Base-by-base conservation (phyloP, 371 early-diverging fungal species). In the Encephalitozoon romaleae region DNA sequence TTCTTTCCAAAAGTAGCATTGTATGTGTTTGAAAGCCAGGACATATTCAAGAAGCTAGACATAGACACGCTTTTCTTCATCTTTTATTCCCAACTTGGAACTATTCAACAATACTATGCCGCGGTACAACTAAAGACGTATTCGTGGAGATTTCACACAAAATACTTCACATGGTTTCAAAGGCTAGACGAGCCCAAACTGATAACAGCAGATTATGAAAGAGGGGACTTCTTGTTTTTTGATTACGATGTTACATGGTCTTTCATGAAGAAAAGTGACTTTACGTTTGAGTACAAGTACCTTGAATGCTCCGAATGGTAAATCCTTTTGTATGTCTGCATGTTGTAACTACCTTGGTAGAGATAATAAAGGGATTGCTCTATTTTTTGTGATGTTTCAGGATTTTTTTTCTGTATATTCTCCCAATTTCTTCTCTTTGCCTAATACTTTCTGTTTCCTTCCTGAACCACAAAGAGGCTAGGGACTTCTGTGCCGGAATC, bases 81-180 rank as follows among this genome's bases (percentile, higher is more conserved):
- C 74, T 98, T 98, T 85, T 98, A 98, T 85, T 93, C 91, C 84
- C 93, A 91, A 82, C 92, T 90, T 82, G 93, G 93, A 74, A 94
- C 95, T 15, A 90, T 91, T 76, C 92, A 93, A 74, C 96, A 98
- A 90, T 91, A 91, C 81, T 86, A 95, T 66, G 96, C 96, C 12
- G 95, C 95, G 15, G 87, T 90, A 66, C 95, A 94, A 81, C 85
- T 98, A 70, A 96, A 96, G 84, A 89, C 91, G 78, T 94, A 94
- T 80, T 91, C 91, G 15, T 98, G 98, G 98, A 88, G 98, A 67
- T 96, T 94, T 84, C 96, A 98, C 86, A 95, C 94, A 84, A 94
- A 94, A 86, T 95, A 94, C 78, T 85, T 89, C 75, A 94, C 95
- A 25, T 96, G 96, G 98, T 98, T 98, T 87, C 96, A 98, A 82